Base-by-base conservation (phyloP, 2,329 filamentous ascomycete species). In the Apiospora phragmitis region DNA sequence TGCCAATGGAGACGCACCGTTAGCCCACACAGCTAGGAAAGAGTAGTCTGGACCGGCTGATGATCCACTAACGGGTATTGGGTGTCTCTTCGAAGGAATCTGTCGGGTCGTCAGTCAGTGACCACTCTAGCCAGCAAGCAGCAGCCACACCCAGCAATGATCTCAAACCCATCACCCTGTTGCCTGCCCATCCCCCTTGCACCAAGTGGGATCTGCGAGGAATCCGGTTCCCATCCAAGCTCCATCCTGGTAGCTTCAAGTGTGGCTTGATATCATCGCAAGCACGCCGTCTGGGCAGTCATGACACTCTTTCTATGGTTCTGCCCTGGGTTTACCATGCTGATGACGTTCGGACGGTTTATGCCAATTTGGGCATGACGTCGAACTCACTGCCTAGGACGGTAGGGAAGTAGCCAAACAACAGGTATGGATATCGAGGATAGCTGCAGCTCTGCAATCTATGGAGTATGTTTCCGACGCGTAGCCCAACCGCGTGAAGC, bases 251-350 rank as follows among this genome's bases (percentile, higher is more conserved):
- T 69, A 71, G 68, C 68, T 62, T 67, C 70, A 71, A 69, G 41
- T 71, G 70, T 71, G 70, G 70, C 70, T 71, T 71, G 70, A 71
- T 69, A 69, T 68, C 67, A 71, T 71, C 70, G 55, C 32, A 43
- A 21, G 49, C 29, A 26, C 42, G 55, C 51, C 67, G 70, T 51
- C 65, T n/a, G 24, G 24, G 32, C 49, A 14, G 43, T 35, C 47
- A 47, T 43, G 32, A 59, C 55, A 42, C 45, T n/a, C 43, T 68
- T 49, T 55, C 32, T 62, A 62, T 62, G 55, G 51, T 59, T 18
- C 29, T 59, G 35, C n/a, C 65, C 38, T n/a, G 62, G 21, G 65
- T 45, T 29, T 47, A 55, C 70, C 67, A 38, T 47, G 29, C 32
- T 67, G 51, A 71, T 71, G 70, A 71, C 70, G 70, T 71, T 68